Percentiles rank a stretch among this genome's conserved stretches.
These are phyloP conservation scores for Colletotrichum incanum DNA, from an alignment of 2,329 filamentous ascomycete species.

Conservation along the genomic window DNA sequence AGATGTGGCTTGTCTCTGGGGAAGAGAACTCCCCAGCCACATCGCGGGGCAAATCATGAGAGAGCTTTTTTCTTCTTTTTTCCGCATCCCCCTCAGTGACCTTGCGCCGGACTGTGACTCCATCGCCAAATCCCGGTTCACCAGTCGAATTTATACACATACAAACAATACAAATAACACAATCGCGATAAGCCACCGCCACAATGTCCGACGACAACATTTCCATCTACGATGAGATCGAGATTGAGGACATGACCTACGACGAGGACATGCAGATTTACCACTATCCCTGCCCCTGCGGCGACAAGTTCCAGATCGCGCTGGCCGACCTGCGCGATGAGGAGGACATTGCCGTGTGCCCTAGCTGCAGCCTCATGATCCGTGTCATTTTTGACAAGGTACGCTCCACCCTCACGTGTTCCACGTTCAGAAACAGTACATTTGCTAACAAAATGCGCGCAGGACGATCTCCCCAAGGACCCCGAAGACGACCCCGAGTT, in stretches of 20 bases:
- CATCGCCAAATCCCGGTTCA: constrained; percentile 14
- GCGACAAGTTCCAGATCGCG: constrained; percentile 94
- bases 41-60: constrained; percentile 39
- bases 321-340: constrained; percentile 89
- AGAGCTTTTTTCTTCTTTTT: neutral
- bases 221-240: constrained; percentile 95
- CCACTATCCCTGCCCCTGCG: constrained; percentile 96
- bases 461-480: constrained; percentile 64
- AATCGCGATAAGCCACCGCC: neutral
- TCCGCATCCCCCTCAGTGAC: neutral
- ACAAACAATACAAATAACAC: neutral
- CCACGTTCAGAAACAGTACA: neutral
- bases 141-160: neutral
- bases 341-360: constrained; percentile 96
- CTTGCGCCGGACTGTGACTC: constrained; percentile 28
- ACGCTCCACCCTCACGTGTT: constrained; percentile 41
- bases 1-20: neutral
- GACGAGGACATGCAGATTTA: constrained; percentile 88
- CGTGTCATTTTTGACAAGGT: constrained; percentile 92
- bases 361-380: constrained; percentile 98
- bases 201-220: constrained; percentile 76
- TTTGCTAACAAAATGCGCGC: neutral
- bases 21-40: constrained; percentile 15
- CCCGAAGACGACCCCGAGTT: constrained; percentile 52
- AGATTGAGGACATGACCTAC: constrained; percentile 98